A percentile compares a stretch with the other conserved stretches of the same genome.
These are phyloP conservation scores for Letharia lupina DNA, from an alignment of 495 filamentous ascomycete genomes.

Conservation along the genomic window DNA sequence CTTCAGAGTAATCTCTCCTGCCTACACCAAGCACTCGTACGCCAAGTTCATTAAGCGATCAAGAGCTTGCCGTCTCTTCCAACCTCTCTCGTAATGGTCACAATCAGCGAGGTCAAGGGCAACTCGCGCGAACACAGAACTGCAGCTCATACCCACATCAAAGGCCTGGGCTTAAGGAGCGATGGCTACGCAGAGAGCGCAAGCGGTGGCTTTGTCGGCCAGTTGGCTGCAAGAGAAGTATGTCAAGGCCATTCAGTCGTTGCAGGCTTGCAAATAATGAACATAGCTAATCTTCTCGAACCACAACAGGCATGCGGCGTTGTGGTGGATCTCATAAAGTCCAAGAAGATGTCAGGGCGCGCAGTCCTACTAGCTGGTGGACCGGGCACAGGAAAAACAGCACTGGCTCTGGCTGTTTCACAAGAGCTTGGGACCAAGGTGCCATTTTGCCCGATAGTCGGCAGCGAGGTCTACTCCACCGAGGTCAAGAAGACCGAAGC, in stretches of 20 bases:
- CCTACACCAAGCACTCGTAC: no score
- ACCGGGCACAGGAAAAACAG: conserved; percentile 95
- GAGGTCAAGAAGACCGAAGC: conserved; percentile 99
- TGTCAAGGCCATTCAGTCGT: conserved; percentile 16
- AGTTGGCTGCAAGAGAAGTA: conserved; percentile 79
- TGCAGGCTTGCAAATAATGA: conserved; percentile 1
- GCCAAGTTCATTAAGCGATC: not conserved
- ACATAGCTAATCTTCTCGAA: conserved; percentile 4
- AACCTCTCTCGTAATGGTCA: conserved; percentile 55
- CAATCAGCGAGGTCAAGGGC: conserved; percentile 93
- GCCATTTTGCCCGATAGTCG: conserved; percentile 93
- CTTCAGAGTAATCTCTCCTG: not conserved
- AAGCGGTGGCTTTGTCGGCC: conserved; percentile 79
- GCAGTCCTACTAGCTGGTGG: conserved; percentile 87
- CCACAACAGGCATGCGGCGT: conserved; percentile 70
- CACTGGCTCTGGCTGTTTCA: conserved; percentile 84
- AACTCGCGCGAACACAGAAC: conserved; percentile 93
- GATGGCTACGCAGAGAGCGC: conserved; percentile 75
- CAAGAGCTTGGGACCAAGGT: conserved; percentile 96
- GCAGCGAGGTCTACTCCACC: conserved; percentile 91
- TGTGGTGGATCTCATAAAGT: conserved; percentile 86
- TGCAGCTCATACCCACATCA: conserved; percentile 94
- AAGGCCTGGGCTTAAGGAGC: conserved; percentile 72
- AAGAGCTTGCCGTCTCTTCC: not conserved
- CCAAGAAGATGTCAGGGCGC: conserved; percentile 93